Conservation (phyloP, 2,329 filamentous ascomycete genomes). For the Nigrospora oryzae region DNA sequence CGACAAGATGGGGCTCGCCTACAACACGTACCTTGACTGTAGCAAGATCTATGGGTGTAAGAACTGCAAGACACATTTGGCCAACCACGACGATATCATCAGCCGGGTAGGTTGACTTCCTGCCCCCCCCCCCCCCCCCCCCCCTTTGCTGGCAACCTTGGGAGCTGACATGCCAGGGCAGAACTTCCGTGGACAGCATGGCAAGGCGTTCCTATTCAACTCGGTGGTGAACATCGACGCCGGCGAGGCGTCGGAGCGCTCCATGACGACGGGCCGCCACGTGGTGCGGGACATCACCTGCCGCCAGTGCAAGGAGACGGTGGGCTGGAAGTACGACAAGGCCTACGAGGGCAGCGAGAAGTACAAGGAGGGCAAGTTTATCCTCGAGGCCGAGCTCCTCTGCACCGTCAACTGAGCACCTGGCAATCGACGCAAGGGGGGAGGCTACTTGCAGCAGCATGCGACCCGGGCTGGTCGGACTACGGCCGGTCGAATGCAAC, state of each 20-base stretch:
- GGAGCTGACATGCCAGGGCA: conserved; percentile 24
- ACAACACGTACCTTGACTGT: conserved; percentile 85
- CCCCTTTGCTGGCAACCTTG: not conserved
- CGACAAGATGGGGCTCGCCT: conserved; percentile 69
- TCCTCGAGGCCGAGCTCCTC: conserved; percentile 84
- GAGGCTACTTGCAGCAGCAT: too few species aligned
- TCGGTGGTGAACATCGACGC: conserved; percentile 83
- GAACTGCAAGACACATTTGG: conserved; percentile 89
- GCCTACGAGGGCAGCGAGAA: conserved; percentile 88
- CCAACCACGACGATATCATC: conserved; percentile 93
- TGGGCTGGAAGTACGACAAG: conserved; percentile 99
- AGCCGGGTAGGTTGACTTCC: conserved; percentile 59
- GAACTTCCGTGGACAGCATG: conserved; percentile 98
- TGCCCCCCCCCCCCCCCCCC: not conserved
- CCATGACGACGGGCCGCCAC: conserved; percentile 95
- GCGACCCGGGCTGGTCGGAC: too few species aligned
- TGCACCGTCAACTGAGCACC: conserved; percentile 57
- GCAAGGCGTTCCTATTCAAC: conserved; percentile 96
- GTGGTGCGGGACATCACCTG: conserved; percentile 90
- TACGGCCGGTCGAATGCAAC: too few species aligned
- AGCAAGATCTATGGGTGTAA: conserved; percentile 89
- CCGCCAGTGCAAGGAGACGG: conserved; percentile 81
- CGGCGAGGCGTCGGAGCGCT: conserved; percentile 82
- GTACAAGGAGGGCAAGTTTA: conserved; percentile 99
- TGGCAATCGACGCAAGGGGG: too few species aligned